A percentile compares a stretch with the other conserved stretches of the same genome.
Conservation (phyloP, 2,329 filamentous ascomycete genomes). For the Juglanconis juglandina region DNA sequence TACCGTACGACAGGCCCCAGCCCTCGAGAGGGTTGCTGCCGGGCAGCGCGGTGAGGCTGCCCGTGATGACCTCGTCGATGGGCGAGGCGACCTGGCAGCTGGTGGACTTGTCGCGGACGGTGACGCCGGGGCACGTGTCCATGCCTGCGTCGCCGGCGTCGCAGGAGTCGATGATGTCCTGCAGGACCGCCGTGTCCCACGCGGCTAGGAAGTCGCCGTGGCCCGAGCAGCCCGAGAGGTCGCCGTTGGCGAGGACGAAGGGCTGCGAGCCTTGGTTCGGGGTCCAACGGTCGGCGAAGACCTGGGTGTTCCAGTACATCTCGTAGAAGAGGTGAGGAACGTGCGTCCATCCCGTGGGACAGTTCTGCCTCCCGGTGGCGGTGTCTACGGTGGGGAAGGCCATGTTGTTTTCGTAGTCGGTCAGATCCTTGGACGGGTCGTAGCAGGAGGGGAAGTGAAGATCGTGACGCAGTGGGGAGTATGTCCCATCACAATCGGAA, state of each 20-base stretch:
- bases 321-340: slow-evolving; percentile 57
- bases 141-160: slow-evolving; percentile 57
- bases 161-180: slow-evolving; percentile 66
- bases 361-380: slow-evolving; percentile 43
- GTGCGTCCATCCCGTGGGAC: slow-evolving; percentile 53
- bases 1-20: slow-evolving; percentile 41
- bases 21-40: slow-evolving; percentile 54
- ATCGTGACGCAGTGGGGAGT: slow-evolving; percentile 61
- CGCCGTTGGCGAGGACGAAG: slow-evolving; percentile 68
- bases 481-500: slow-evolving; percentile 61
- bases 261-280: slow-evolving; percentile 53
- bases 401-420: slow-evolving; percentile 64
- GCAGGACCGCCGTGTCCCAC: slow-evolving; percentile 64
- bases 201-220: slow-evolving; percentile 73
- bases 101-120: slow-evolving; percentile 43
- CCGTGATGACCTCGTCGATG: slow-evolving; percentile 42
- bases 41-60: slow-evolving; percentile 47
- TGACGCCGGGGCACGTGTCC: slow-evolving; percentile 59
- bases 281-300: slow-evolving; percentile 52
- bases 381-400: slow-evolving; percentile 52
- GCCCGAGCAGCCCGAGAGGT: slow-evolving; percentile 65
- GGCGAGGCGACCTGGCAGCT: slow-evolving; percentile 50
- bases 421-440: slow-evolving; percentile 58
- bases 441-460: slow-evolving; percentile 74
- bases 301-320: slow-evolving; percentile 58